phyloP scores from a whole-genome alignment of 257 asterid genomes.

The Striga asiatica region DNA sequence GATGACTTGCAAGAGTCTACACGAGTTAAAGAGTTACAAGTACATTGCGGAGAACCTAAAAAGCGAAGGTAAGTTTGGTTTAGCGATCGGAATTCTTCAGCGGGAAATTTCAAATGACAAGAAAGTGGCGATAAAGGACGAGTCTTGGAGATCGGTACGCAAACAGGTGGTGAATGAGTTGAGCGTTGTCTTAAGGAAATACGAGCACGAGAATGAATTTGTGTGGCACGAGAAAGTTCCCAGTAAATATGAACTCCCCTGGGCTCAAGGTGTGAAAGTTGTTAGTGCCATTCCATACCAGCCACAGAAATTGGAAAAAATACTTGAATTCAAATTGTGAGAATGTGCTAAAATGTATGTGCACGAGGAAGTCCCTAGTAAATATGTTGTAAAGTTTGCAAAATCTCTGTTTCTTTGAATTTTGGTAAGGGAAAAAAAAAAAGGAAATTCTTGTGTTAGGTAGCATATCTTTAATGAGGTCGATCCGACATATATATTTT shows the following conservation, averaged over 20 bases:
- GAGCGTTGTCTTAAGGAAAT: constrained; percentile 23
- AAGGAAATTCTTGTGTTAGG: no score
- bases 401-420: no score
- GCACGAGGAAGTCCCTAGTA: no score
- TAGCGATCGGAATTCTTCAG: constrained; percentile 35
- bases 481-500: no score
- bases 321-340: constrained; percentile 22
- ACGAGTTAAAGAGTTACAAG: constrained; percentile 35
- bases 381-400: no score
- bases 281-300: constrained; percentile 32
- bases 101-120: constrained; percentile 21
- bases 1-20: constrained; percentile 29
- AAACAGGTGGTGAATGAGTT: constrained; percentile 28
- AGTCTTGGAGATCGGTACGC: constrained; percentile 29
- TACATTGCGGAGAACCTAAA: constrained; percentile 32
- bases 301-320: constrained; percentile 27
- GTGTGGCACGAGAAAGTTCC: constrained; percentile 44
- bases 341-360: neutral
- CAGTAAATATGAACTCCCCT: constrained; percentile 19
- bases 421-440: no score
- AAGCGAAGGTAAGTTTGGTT: constrained; percentile 31
- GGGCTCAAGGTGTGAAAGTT: constrained; percentile 35
- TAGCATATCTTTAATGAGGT: no score
- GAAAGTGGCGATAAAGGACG: constrained; percentile 31
- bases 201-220: constrained; percentile 45